Conservation (phyloP, 768 basidiomycete species). For the Boletus subparvulus region DNA sequence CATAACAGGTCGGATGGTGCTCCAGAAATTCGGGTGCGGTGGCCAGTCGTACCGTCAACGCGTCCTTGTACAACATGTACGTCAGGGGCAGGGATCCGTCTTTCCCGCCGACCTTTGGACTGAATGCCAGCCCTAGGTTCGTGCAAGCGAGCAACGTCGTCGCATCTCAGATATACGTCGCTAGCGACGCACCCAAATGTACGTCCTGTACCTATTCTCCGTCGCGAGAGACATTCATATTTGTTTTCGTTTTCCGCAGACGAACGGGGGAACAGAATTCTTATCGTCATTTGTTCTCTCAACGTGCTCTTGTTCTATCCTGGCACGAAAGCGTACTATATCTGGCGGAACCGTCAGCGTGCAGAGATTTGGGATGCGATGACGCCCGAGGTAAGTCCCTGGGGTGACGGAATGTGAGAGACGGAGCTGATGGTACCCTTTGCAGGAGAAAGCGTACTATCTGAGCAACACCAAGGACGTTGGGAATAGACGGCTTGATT, state of each 20-base stretch:
- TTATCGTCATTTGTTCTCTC: conserved; percentile 53
- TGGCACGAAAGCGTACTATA: conserved; percentile 52
- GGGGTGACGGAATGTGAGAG: background rate
- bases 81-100: background rate
- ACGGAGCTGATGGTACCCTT: background rate
- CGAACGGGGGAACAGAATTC: conserved; percentile 53
- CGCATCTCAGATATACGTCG: conserved; percentile 55
- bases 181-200: conserved; percentile 59
- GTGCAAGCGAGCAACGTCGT: conserved; percentile 46
- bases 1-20: conserved; percentile 49
- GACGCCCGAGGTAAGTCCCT: conserved; percentile 44
- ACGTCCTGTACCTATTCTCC: conserved; percentile 8
- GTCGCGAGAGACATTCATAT: too few species aligned
- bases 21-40: conserved; percentile 61
- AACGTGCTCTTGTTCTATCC: conserved; percentile 55
- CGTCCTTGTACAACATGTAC: conserved; percentile 58
- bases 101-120: background rate
- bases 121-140: conserved; percentile 28
- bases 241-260: conserved; percentile 33
- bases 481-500: conserved; percentile 60
- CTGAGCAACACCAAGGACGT: conserved; percentile 40
- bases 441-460: conserved; percentile 59
- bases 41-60: conserved; percentile 58
- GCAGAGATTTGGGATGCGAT: conserved; percentile 57
- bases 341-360: conserved; percentile 56